These are phyloP conservation scores for Hortiboletus campestris DNA, from an alignment of 768 basidiomycete species.

Conservation along the genomic window DNA sequence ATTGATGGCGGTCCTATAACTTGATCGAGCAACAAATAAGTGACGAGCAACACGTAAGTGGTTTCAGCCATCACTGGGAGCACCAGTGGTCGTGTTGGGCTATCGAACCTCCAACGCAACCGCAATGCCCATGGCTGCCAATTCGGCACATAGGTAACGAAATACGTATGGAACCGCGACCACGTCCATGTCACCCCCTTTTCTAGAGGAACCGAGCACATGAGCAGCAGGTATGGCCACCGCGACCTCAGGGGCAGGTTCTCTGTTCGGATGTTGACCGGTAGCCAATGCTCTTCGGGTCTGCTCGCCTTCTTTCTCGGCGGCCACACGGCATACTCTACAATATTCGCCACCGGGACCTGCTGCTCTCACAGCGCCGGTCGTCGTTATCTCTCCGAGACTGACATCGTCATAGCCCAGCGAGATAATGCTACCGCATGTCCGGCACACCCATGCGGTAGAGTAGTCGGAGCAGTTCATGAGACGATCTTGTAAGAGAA, in stretches of 20 bases:
- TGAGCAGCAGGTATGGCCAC: slow-evolving; percentile 69
- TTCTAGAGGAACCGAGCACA: slow-evolving; percentile 53
- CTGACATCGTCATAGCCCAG: slow-evolving; percentile 91
- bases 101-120: slow-evolving; percentile 77
- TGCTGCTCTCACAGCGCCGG: slow-evolving; percentile 52
- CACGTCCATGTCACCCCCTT: slow-evolving; percentile 87
- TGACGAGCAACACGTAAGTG: background rate
- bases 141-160: slow-evolving; percentile 89
- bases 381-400: slow-evolving; percentile 58
- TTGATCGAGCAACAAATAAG: background rate
- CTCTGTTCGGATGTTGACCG: slow-evolving; percentile 45
- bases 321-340: slow-evolving; percentile 79
- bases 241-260: slow-evolving; percentile 49
- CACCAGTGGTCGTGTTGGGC: background rate
- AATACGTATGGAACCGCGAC: slow-evolving; percentile 96
- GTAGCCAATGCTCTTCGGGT: slow-evolving; percentile 60
- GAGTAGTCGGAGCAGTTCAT: slow-evolving; percentile 99
- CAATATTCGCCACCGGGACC: slow-evolving; percentile 93
- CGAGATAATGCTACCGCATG: slow-evolving; percentile 93
- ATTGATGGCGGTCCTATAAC: background rate
- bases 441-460: slow-evolving; percentile 97
- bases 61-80: background rate
- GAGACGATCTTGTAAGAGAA: slow-evolving; percentile 94
- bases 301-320: slow-evolving; percentile 60
- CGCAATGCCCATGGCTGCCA: slow-evolving; percentile 98